phyloP scores from a whole-genome alignment of 192 early-diverging fungal species.

The Backusella mclennaniae region DNA sequence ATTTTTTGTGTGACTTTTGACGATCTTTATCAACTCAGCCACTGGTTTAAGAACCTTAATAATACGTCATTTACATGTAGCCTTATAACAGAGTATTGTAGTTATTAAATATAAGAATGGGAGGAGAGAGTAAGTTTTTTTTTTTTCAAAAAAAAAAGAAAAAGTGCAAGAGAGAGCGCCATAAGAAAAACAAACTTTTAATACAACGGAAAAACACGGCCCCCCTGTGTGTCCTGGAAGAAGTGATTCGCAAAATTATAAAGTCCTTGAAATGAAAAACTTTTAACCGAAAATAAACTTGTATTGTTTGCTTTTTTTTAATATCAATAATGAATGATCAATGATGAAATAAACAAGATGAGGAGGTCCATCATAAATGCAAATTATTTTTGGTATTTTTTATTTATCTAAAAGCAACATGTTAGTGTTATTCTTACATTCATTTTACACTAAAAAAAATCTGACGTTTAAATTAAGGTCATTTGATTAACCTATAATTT shows the following conservation, averaged over 20 bases:
- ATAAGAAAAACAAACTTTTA: neutral
- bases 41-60: neutral
- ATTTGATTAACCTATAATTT: neutral
- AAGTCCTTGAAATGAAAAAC: neutral
- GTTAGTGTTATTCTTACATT: neutral
- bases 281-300: neutral
- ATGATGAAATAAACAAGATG: neutral
- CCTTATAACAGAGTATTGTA: neutral
- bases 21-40: neutral
- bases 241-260: neutral
- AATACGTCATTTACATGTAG: neutral
- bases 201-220: slow-evolving; percentile 1
- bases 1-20: neutral
- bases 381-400: no score
- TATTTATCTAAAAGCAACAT: neutral
- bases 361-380: no score
- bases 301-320: neutral
- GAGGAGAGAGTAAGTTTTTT: neutral
- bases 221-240: neutral
- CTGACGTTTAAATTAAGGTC: neutral
- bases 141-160: no score
- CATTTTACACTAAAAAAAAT: neutral
- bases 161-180: neutral
- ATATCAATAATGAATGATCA: neutral
- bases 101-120: no score